phyloP scores from a whole-genome alignment of 306 rosid species.

The Rubus parviflorus region DNA sequence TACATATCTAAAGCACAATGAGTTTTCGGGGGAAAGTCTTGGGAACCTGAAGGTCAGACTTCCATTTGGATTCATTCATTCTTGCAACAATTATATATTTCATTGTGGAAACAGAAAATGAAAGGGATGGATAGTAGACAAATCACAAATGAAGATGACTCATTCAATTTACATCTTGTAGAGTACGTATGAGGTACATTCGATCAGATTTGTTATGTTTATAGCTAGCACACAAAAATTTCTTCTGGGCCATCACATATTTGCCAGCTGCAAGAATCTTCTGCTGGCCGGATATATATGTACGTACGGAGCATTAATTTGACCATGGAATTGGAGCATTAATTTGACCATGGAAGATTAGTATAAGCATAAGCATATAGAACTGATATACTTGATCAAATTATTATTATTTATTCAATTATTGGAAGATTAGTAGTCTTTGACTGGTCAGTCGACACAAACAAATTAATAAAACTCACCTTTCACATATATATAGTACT shows the following conservation, averaged over 20 bases:
- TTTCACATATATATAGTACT: background rate
- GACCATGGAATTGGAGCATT: background rate
- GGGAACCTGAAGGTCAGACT: too few relatives aligned
- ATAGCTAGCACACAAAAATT: background rate
- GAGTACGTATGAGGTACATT: too few relatives aligned
- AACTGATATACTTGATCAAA: background rate
- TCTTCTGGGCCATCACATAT: background rate
- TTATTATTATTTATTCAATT: background rate
- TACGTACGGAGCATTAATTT: background rate
- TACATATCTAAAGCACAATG: too few relatives aligned
- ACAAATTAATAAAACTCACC: background rate
- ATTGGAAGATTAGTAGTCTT: background rate
- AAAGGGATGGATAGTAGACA: too few relatives aligned
- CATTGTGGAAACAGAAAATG: too few relatives aligned
- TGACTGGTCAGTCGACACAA: too few relatives aligned
- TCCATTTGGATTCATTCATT: too few relatives aligned
- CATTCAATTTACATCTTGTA: too few relatives aligned
- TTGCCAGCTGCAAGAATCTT: background rate
- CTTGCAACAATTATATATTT: too few relatives aligned
- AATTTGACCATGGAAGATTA: background rate
- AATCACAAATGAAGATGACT: too few relatives aligned
- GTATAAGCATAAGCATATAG: background rate
- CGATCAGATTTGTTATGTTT: background rate
- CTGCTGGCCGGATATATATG: background rate
- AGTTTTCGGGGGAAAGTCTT: too few relatives aligned